phyloP scores from a whole-genome alignment of 257 asterid species.

The Capsicum baccatum region DNA sequence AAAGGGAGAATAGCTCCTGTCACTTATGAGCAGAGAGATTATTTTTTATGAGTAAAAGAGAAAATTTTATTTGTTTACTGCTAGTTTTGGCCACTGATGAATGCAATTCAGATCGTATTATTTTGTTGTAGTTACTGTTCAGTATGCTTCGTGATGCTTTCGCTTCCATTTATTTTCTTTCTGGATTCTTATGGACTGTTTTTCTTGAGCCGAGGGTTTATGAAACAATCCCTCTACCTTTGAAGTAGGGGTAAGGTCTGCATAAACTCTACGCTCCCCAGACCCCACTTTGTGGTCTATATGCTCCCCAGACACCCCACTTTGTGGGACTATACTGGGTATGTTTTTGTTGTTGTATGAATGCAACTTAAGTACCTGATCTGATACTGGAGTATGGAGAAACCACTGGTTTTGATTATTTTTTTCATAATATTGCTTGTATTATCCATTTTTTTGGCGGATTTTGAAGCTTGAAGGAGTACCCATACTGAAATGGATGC shows the following conservation, averaged over 20 bases:
- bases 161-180: too few species aligned
- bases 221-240: too few species aligned
- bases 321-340: too few species aligned
- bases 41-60: not conserved
- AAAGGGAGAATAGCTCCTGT: not conserved
- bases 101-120: not conserved
- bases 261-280: too few species aligned
- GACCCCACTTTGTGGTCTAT: too few species aligned
- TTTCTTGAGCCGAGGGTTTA: too few species aligned
- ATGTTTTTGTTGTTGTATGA: too few species aligned
- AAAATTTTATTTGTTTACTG: not conserved
- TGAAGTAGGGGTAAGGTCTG: too few species aligned
- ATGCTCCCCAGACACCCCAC: too few species aligned
- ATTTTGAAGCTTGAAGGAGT: not conserved
- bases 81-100: not conserved
- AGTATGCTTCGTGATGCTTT: too few species aligned
- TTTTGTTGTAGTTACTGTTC: too few species aligned
- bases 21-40: not conserved
- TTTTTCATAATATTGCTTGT: conserved; percentile 3
- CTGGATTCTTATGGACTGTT: too few species aligned
- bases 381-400: conserved; percentile 3
- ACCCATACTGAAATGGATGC: not conserved
- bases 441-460: not conserved
- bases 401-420: not conserved
- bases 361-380: not conserved